Evolutionary conservation across 139 green algal species (phyloP), one percentile per base, ranked within the genome.

Genomic region (Chlamydomonas applanata): DNA sequence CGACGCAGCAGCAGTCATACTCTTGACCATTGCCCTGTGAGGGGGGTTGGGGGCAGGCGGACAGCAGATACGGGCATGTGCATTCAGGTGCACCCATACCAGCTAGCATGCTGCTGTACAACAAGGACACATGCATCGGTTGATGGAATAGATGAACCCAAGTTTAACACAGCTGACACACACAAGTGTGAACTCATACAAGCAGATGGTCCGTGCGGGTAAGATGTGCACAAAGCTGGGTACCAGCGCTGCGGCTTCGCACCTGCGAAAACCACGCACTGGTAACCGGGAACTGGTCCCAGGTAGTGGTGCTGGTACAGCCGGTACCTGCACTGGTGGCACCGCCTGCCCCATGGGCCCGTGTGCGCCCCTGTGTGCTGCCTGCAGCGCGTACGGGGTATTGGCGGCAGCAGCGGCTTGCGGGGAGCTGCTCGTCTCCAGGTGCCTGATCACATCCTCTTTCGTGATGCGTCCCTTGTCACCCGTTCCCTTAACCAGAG

Each of bases 1-100:
- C 0, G 63, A 34, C 1, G 73, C 79, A 0, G 85, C 84, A 0
- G 86, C 85, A 3, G 80, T 85, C 92, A 97, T 97, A 68, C 64
- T 83, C 40, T 85, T 87, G 16, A 95, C 81, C 93, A 97, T 97
- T 20, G 89, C 83, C 25, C 91, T 77, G 56, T 9, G 0, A 22
- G n/a, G 46, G 72, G 56, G 14, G 7, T 44, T 9, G 20, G 16
- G n/a, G 29, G 36, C 16, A 49, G 61, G 61, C 30, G 40, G 29
- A 22, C 32, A 29, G n/a, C n/a, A n/a, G n/a, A n/a, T n/a, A n/a
- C n/a, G n/a, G n/a, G n/a, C n/a, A n/a, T n/a, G n/a, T n/a, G n/a
- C n/a, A n/a, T n/a, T n/a, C n/a, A n/a, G n/a, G n/a, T n/a, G n/a
- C n/a, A n/a, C n/a, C n/a, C n/a, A n/a, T n/a, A n/a, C n/a, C n/a